Base-by-base conservation (phyloP, 148 eudicot species). In the Linanthus parryae region DNA sequence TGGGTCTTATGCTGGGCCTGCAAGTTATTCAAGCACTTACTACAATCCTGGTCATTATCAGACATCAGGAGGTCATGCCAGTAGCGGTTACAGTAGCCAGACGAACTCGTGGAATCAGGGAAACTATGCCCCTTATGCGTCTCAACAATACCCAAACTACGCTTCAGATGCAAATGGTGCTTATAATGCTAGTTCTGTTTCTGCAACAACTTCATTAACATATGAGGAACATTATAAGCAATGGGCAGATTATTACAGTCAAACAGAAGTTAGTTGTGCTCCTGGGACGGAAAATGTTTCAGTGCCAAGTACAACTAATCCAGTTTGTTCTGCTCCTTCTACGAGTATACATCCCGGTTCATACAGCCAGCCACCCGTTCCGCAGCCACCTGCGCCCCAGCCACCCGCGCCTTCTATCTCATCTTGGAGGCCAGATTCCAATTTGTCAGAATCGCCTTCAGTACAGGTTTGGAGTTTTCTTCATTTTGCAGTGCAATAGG, bases 1-100 rank as follows among this genome's bases (percentile, higher is more conserved):
- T 59, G 96, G 89, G 82, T 87, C 99, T 79, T 84, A 84, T 87
- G 87, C 95, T 80, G 96, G 80, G 66, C 75, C 96, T 71, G 64
- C 95, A 72, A 80, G 87, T 94, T 84, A 88, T 75, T 68, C 99
- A 84, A 84, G 83, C 90, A 94, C 99, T 94, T 84, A 94, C 72
- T 84, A 88, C 95, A 84, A 84, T 94, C 84, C 94, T 87, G 95
- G 78, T 92, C 90, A 87, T 92, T 92, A 92, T 84, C 96, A 92
- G 96, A 92, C 96, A 72, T 69, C 94, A 75, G 98, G 87, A 77
- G 75, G 81, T 65, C 84, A 81, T 57, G 41, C 84, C 33, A 87
- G 83, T 76, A 71, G 79, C 64, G 55, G 71, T 63, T 85, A 80
- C 81, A 79, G 62, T 78, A 77, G 63, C 62, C 88, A 80, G 78